Base-by-base conservation (phyloP, 2,329 filamentous ascomycete species). In the Xylariaceae sp. region DNA sequence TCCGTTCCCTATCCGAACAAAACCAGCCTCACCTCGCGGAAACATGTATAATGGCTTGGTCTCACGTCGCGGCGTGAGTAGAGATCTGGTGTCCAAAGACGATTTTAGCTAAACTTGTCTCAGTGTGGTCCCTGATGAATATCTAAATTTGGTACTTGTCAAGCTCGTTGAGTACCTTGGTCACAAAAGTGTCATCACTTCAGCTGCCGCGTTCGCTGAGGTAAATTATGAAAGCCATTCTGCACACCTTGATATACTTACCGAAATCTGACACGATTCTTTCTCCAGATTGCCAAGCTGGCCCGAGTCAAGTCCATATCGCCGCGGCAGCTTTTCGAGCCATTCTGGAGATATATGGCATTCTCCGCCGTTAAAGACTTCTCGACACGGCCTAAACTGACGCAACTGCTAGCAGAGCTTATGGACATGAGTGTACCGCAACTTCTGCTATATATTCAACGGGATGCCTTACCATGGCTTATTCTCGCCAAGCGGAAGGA, bases 301-400 rank as follows among this genome's bases (percentile, higher is more conserved):
- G 85, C 89, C 2, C 76, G 83, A 38, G 69, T 73, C 36, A 76
- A 81, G 31, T 71, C 73, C 3, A 71, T 79, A 29, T 83, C 79
- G 1, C 76, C 83, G 2, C 73, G 76, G 19, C 79, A 81, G 13
- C 69, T 98, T 0, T 83, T 97, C 42, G 81, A 83, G 41, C 89
- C 91, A 1, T 97, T 89, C 62, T 97, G 91, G 90, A 80, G 81
- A 50, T 91, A 79, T 22, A 72, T 98, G 34, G 90, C 89, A 1
- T 85, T 91, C 44, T 78, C 83, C 37, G 83, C 88, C 2, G 84
- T 93, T 19, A 91, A 89, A 60, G 88, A 95, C 53, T 75, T 97
- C 46, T 74, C 84, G 17, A 74, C 78, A 36, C 79, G 85, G 35
- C 91, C 93, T n/a, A 87, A 93, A 54, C 85, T 90, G 57, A 84